Evolutionary conservation across 345 rosid genomes (phyloP).

Genomic region (Acer campestre): DNA sequence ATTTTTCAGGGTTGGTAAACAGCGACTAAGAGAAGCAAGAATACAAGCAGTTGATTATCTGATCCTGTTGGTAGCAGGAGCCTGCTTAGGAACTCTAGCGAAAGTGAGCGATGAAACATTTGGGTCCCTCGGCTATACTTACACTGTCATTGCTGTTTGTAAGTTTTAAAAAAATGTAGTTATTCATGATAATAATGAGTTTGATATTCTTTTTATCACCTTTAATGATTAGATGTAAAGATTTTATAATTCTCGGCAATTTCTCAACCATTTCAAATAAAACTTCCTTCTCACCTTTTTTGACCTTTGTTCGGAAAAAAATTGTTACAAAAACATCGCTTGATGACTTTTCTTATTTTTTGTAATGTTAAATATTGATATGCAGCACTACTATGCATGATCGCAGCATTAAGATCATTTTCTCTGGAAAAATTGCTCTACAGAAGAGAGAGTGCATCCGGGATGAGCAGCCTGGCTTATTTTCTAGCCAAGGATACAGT

Average conservation of each 20-base stretch:
- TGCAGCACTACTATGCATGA: slow-evolving; percentile 83
- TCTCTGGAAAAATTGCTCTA: slow-evolving; percentile 71
- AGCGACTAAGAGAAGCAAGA: slow-evolving; percentile 81
- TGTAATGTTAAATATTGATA: not conserved
- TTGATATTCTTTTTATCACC: not conserved
- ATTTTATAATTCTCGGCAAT: not conserved
- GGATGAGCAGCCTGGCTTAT: slow-evolving; percentile 84
- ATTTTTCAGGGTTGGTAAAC: slow-evolving; percentile 66
- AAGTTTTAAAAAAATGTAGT: slow-evolving; percentile 36
- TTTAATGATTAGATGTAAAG: too few species aligned
- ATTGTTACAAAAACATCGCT: not conserved
- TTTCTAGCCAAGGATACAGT: slow-evolving; percentile 77
- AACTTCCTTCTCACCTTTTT: not conserved
- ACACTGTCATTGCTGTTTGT: slow-evolving; percentile 83
- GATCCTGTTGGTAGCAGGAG: slow-evolving; percentile 83
- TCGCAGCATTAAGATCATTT: slow-evolving; percentile 79
- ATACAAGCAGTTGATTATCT: slow-evolving; percentile 66
- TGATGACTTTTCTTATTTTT: not conserved
- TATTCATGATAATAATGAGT: not conserved
- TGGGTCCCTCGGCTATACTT: slow-evolving; percentile 73
- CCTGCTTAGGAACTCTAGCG: slow-evolving; percentile 84
- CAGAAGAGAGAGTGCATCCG: slow-evolving; percentile 76
- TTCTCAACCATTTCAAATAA: not conserved
- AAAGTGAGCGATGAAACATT: slow-evolving; percentile 81
- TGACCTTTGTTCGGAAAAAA: not conserved